Evolutionary conservation across 225 moss, liverwort and hornwort genomes (phyloP).

Genomic region (Antitrichia curtipendula): DNA sequence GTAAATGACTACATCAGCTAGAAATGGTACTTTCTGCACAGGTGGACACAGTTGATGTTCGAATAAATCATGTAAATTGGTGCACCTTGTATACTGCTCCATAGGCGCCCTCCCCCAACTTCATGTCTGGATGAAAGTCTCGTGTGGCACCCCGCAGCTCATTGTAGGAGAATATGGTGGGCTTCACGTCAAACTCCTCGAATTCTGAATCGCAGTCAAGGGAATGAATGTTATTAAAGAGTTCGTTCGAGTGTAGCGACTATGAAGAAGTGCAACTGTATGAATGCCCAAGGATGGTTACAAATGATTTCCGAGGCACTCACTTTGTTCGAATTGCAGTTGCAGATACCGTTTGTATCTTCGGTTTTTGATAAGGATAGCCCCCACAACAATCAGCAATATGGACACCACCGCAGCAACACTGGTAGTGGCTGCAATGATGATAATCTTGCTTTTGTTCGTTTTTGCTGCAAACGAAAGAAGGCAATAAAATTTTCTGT

Average conservation of each 20-base stretch:
- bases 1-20: background rate
- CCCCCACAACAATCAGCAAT: background rate
- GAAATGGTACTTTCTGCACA: background rate
- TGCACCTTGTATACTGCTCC: constrained; percentile 16
- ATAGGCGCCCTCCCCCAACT: constrained; percentile 9
- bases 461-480: background rate
- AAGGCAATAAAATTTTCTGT: background rate
- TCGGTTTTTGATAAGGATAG: background rate
- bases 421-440: background rate
- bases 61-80: background rate
- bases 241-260: background rate
- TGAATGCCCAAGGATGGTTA: background rate
- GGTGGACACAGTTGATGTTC: background rate
- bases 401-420: background rate
- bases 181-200: constrained; percentile 13
- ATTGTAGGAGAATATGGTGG: constrained; percentile 11
- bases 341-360: background rate
- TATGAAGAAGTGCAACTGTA: background rate
- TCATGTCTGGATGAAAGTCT: constrained; percentile 5
- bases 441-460: background rate
- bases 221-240: background rate
- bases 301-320: background rate
- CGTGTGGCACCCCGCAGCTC: constrained; percentile 2
- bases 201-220: background rate
- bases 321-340: background rate